Evolutionary conservation across 495 filamentous ascomycete species (phyloP).

Genomic region (Penicillium bovifimosum): DNA sequence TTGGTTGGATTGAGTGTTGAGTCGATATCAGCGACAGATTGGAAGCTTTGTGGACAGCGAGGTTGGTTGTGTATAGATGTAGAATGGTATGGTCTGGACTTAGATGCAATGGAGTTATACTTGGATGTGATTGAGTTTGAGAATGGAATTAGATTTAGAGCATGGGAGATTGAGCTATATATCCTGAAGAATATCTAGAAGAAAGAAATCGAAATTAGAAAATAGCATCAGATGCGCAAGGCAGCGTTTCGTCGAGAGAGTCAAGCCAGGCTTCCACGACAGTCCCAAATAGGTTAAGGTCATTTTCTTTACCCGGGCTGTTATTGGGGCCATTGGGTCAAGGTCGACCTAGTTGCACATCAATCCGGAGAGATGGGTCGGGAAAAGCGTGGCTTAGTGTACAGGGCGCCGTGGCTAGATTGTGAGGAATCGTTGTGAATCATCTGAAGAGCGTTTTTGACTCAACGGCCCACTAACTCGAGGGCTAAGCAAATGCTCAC

Average conservation of each 20-base stretch:
- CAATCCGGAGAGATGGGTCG: slow-evolving; percentile 4
- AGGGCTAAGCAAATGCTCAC: slow-evolving; percentile 14
- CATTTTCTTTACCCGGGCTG: slow-evolving; percentile 4
- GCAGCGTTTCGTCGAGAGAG: slow-evolving; percentile 6
- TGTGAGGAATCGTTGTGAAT: slow-evolving; percentile 10
- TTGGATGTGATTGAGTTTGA: slow-evolving; percentile 9
- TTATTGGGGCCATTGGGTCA: slow-evolving; percentile 5
- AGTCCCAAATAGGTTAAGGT: slow-evolving; percentile 11
- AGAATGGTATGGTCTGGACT: neutral
- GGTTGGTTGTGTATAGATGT: neutral
- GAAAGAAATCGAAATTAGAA: neutral
- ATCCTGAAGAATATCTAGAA: neutral
- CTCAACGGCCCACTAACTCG: slow-evolving; percentile 3
- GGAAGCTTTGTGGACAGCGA: neutral
- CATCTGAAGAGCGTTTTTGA: slow-evolving; percentile 6
- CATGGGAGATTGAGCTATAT: slow-evolving; percentile 3
- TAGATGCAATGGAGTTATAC: neutral
- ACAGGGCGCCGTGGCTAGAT: slow-evolving; percentile 10
- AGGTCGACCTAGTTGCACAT: neutral
- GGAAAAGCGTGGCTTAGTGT: slow-evolving; percentile 11
- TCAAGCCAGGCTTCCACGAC: slow-evolving; percentile 10
- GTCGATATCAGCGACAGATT: neutral
- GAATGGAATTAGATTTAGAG: slow-evolving; percentile 7
- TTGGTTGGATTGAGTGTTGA: neutral
- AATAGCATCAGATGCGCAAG: slow-evolving; percentile 5